phyloP scores from a whole-genome alignment of 108 stramenopile species.

The Fistulifera solaris region DNA sequence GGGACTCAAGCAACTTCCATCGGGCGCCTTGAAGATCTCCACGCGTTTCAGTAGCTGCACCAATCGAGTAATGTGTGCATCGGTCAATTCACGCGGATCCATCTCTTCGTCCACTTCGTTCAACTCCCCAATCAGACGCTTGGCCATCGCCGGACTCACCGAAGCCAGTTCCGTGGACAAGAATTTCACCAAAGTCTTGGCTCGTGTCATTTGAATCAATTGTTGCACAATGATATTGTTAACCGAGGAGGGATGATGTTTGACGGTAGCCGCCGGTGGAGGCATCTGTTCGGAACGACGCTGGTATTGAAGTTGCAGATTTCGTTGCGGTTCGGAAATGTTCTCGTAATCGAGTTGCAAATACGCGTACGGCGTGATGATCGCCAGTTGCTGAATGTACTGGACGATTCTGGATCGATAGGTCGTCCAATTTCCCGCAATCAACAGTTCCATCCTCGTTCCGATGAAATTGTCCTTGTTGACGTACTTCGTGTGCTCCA shows the following conservation, averaged over 20 bases:
- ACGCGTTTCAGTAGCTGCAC: constrained; percentile 77
- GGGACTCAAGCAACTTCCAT: constrained; percentile 84
- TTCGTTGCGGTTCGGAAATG: constrained; percentile 42
- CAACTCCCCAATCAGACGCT: constrained; percentile 52
- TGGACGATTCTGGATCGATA: constrained; percentile 83
- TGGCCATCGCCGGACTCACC: constrained; percentile 51
- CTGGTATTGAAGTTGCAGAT: constrained; percentile 56
- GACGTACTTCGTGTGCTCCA: constrained; percentile 54
- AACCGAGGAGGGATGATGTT: constrained; percentile 88
- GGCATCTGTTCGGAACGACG: constrained; percentile 89
- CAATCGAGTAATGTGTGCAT: constrained; percentile 71
- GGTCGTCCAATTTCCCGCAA: constrained; percentile 89
- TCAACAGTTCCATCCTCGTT: constrained; percentile 77
- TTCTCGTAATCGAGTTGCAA: constrained; percentile 66
- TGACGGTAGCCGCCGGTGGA: constrained; percentile 76
- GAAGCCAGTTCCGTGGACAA: constrained; percentile 62
- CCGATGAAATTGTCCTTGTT: constrained; percentile 71
- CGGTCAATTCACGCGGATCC: constrained; percentile 36
- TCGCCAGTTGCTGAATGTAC: constrained; percentile 92
- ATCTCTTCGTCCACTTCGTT: constrained; percentile 40
- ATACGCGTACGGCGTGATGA: constrained; percentile 93
- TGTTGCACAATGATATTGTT: constrained; percentile 92
- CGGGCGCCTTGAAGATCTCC: constrained; percentile 81
- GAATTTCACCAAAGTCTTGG: constrained; percentile 69
- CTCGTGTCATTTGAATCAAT: constrained; percentile 65